Conservation (phyloP, 192 early-diverging fungal genomes). For the Rhizophagus clarus region DNA sequence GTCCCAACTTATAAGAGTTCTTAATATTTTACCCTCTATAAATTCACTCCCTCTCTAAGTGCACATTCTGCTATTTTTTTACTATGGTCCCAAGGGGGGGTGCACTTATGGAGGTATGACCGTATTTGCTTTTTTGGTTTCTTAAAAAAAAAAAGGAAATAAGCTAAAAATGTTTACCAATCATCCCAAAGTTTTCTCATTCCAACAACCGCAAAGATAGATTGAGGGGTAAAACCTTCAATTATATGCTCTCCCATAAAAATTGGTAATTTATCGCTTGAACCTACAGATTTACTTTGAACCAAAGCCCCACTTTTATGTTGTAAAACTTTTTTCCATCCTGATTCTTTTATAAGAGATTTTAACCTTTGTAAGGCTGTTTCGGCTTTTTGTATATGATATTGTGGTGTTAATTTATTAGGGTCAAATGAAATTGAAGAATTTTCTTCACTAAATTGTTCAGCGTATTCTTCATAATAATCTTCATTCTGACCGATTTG, state of each 20-base stretch:
- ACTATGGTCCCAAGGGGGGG: too few species aligned
- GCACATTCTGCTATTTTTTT: too few species aligned
- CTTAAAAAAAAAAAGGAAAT: too few species aligned
- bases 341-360: slow-evolving; percentile 39
- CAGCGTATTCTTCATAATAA: neutral
- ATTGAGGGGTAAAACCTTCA: slow-evolving; percentile 54
- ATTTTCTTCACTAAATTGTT: neutral
- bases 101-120: too few species aligned
- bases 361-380: slow-evolving; percentile 51
- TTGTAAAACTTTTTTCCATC: slow-evolving; percentile 59
- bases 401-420: neutral
- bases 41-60: too few species aligned
- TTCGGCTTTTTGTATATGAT: slow-evolving; percentile 54
- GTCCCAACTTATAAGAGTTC: too few species aligned
- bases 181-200: slow-evolving; percentile 61
- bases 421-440: neutral
- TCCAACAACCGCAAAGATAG: slow-evolving; percentile 56
- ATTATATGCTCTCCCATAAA: slow-evolving; percentile 60
- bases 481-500: neutral
- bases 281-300: slow-evolving; percentile 45
- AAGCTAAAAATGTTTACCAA: slow-evolving; percentile 27
- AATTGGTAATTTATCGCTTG: slow-evolving; percentile 50
- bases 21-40: too few species aligned
- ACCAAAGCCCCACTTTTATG: slow-evolving; percentile 60
- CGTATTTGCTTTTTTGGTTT: too few species aligned